Evolutionary conservation across 345 rosid genomes (phyloP).

Genomic region (Dipteronia sinensis): DNA sequence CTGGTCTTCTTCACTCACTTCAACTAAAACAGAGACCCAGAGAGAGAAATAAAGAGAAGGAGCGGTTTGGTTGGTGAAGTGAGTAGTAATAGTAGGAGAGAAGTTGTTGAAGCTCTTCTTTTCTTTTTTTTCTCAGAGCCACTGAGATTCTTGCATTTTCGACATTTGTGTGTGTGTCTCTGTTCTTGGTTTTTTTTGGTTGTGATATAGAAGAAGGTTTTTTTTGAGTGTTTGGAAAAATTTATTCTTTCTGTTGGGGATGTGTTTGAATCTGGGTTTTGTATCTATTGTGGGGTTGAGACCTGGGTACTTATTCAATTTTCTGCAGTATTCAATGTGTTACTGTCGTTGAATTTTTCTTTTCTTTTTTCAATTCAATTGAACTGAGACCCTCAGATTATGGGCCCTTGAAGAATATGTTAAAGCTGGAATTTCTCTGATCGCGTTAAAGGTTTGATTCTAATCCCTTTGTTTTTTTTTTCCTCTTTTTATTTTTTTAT

Average conservation of each 20-base stretch:
- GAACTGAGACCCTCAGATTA: constrained; percentile 24
- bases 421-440: constrained; percentile 45
- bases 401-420: constrained; percentile 35
- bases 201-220: background rate
- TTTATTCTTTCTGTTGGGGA: background rate
- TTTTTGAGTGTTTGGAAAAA: background rate
- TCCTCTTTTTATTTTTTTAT: constrained; percentile 20
- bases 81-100: constrained; percentile 4
- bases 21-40: background rate
- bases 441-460: constrained; percentile 41
- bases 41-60: background rate
- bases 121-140: background rate
- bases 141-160: background rate
- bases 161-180: background rate
- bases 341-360: constrained; percentile 28
- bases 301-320: constrained; percentile 5
- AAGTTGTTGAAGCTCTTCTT: constrained; percentile 16
- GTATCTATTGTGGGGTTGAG: constrained; percentile 34
- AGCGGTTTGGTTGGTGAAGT: constrained; percentile 26
- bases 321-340: background rate
- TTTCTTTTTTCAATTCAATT: constrained; percentile 26
- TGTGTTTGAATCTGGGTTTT: constrained; percentile 42
- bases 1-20: background rate
- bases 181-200: background rate
- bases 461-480: constrained; percentile 23